Evolutionary conservation across 2,329 filamentous ascomycete genomes (phyloP), one percentile per base, ranked within the genome.

Genomic region (Diaporthe velutina): DNA sequence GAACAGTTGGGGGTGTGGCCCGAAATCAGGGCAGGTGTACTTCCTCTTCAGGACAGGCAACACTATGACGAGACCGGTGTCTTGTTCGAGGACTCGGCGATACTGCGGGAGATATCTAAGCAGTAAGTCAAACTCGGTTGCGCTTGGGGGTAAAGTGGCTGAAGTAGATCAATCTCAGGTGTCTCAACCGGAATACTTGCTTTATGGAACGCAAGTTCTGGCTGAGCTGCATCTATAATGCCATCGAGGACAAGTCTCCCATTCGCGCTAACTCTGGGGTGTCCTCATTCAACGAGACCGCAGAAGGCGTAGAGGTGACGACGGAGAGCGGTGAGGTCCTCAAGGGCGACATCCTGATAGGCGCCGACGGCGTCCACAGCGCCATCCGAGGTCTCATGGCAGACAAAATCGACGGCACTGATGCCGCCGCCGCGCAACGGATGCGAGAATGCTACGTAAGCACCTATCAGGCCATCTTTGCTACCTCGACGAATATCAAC

Each of bases 311-410:
- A 4, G 72, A 58, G 10, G 75, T 78, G 22, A 66, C 64, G 15
- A 78, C 77, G 2, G 73, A 73, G 9, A 73, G 45, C 25, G 77
- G 76, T 22, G 72, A 78, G 55, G 40, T 57, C 9, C 50, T 77
- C 66, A 64, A 61, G 50, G 76, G 77, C 13, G 74, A 72, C 61
- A 76, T 78, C 17, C 75, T 78, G 6, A 52, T 78, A 33, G 76
- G 76, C 13, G 75, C 77, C 28, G 76, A 77, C 54, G 74, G 76
- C 8, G 68, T 74, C 25, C 76, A 76, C 17, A 76, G 74, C 33
- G 33, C 55, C 17, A 54, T 76, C 25, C 66, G 71, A 17, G 1
- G 13, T 50, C 58, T 75, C 48, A 45, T 76, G 19, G 71, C 60
- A 35, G 58, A 67, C 8, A 25, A 67, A 22, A 38, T 55, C 19